Base-by-base conservation (phyloP, 2,329 filamentous ascomycete genomes). In the Colletotrichum tofieldiae region DNA sequence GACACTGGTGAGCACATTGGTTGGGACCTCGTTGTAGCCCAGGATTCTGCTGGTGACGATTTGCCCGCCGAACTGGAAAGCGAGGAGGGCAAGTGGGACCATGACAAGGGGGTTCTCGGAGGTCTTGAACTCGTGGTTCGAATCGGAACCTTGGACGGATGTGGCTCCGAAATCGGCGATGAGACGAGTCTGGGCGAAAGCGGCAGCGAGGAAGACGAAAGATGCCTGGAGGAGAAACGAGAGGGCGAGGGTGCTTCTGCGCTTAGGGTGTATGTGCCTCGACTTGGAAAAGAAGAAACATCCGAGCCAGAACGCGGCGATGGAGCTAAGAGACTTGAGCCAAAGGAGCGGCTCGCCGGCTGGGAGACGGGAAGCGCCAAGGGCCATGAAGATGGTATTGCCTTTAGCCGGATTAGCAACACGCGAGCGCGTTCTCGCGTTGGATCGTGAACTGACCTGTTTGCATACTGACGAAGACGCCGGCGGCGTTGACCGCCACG, bases 381-480 rank as follows among this genome's bases (percentile, higher is more conserved):
- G 86, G 23, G 87, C 89, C 49, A 92, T 84, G 80, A 91, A 91
- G 75, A 92, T 87, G 12, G 90, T 91, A 79, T 92, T 92, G 49
- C 89, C 89, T 81, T 51, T 9, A 6, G 16, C 20, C 12, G 45
- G 11, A 29, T 71, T 8, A 68, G 68, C 11, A n/a, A 20, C 37
- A 14, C 6, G 23, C 26, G 32, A 14, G 1, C 16, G 35, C 8
- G 7, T n/a, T 52, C 3, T 20, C 5, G 26, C 43, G 45, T 43
- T 26, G 29, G 32, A 20, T n/a, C 20, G 14, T 12, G 7, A 2
- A 58, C 61, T 62, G 16, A 71, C 71, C 71, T 20, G 82, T 84
- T 73, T 84, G 82, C 82, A 84, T 84, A 55, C 79, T 81, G 32
- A 83, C 83, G 65, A 83, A 83, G 58, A 82, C 81, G 55, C 77